These are phyloP conservation scores for Candida schatavii DNA, from an alignment of 805 yeast species.

Conservation along the genomic window DNA sequence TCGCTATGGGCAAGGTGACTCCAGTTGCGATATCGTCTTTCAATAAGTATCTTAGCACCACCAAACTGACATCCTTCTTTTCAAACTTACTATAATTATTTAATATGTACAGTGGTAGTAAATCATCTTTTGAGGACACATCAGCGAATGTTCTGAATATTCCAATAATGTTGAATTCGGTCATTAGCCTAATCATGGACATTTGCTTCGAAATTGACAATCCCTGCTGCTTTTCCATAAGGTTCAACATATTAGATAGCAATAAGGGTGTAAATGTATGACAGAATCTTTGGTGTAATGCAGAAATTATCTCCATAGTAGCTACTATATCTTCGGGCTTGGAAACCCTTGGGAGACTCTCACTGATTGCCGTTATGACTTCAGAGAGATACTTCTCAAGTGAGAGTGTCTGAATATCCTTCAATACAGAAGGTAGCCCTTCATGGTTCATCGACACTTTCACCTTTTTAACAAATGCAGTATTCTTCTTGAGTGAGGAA, in stretches of 20 bases:
- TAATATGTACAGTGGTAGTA: constrained; percentile 43
- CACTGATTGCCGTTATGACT: constrained; percentile 57
- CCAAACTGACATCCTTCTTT: constrained; percentile 13
- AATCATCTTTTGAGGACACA: constrained; percentile 27
- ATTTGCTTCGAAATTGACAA: constrained; percentile 14
- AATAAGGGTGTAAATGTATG: constrained; percentile 49
- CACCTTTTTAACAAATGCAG: constrained; percentile 72
- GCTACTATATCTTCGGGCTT: constrained; percentile 59
- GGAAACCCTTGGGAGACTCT: constrained; percentile 53
- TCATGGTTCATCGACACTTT: constrained; percentile 57
- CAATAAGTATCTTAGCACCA: constrained; percentile 28
- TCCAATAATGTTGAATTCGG: constrained; percentile 59
- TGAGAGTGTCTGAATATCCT: constrained; percentile 61
- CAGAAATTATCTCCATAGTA: constrained; percentile 64
- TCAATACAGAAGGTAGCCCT: constrained; percentile 42
- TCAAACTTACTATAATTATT: constrained; percentile 24
- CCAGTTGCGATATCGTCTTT: constrained; percentile 27
- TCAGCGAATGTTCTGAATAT: constrained; percentile 48
- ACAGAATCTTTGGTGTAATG: constrained; percentile 73
- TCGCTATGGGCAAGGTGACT: constrained; percentile 36
- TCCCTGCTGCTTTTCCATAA: constrained; percentile 25
- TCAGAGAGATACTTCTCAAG: constrained; percentile 76
- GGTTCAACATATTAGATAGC: constrained; percentile 39
- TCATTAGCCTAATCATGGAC: constrained; percentile 45
- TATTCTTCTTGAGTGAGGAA: constrained; percentile 77